Evolutionary conservation across 2,329 filamentous ascomycete genomes (phyloP).

Genomic region (Emergomyces orientalis): DNA sequence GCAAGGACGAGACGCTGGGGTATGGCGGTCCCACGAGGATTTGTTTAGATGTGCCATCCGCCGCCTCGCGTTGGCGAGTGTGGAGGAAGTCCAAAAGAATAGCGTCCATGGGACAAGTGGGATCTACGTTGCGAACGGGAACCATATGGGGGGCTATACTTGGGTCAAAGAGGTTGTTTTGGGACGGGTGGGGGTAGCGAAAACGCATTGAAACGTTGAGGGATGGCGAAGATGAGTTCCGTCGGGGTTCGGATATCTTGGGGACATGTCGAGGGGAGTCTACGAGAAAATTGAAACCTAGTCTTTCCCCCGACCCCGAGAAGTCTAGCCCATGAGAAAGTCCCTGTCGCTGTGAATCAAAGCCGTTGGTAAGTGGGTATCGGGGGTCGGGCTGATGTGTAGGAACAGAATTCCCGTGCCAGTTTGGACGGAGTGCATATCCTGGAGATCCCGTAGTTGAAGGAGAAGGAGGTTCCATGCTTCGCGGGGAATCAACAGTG

Average conservation of each 20-base stretch:
- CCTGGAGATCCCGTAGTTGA: slow-evolving; percentile 4
- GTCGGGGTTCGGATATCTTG: slow-evolving; percentile 41
- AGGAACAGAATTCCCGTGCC: slow-evolving; percentile 5
- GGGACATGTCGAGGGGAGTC: slow-evolving; percentile 47
- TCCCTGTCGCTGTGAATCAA: slow-evolving; percentile 35
- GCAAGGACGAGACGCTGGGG: slow-evolving; percentile 67
- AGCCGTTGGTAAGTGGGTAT: slow-evolving; percentile 32
- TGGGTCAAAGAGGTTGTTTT: slow-evolving; percentile 8
- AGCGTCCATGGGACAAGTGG: slow-evolving; percentile 68
- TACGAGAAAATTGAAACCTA: slow-evolving; percentile 65
- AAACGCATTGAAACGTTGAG: slow-evolving; percentile 20
- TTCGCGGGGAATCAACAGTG: slow-evolving; percentile 23
- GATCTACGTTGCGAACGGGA: slow-evolving; percentile 50
- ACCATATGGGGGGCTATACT: slow-evolving; percentile 16
- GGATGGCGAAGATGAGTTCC: slow-evolving; percentile 20
- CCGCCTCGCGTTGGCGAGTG: slow-evolving; percentile 55
- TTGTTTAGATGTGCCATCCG: slow-evolving; percentile 54
- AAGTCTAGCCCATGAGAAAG: slow-evolving; percentile 50
- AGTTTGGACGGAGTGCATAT: slow-evolving; percentile 8
- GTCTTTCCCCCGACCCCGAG: slow-evolving; percentile 49
- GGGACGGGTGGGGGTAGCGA: slow-evolving; percentile 14
- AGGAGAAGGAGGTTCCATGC: slow-evolving; percentile 39
- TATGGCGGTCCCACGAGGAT: slow-evolving; percentile 68
- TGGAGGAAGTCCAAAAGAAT: slow-evolving; percentile 73
- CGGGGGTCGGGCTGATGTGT: slow-evolving; percentile 13